Base-by-base conservation (phyloP, 768 basidiomycete species). In the Coprinopsis strossmayeri region DNA sequence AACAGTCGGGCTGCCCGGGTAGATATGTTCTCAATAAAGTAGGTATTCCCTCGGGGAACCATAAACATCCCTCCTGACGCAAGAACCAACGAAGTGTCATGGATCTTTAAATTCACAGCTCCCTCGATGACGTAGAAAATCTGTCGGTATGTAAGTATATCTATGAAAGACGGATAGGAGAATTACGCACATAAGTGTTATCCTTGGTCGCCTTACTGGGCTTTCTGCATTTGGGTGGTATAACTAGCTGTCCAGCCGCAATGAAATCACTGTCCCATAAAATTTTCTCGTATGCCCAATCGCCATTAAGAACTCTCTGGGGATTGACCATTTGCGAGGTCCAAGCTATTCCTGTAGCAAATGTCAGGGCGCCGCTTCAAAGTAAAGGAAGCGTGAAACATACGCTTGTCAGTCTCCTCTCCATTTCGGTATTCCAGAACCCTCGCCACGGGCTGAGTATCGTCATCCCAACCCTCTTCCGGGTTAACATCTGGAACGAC, bases 191-290 rank as follows among this genome's bases (percentile, higher is more conserved):
- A 56, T 68, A 69, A 50, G 90, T 90, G 56, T 98, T 99, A 59
- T 98, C 96, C 61, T 88, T 93, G 1, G 92, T 81, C 20, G 79
- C 77, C 62, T 98, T 98, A 51, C 78, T 81, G 12, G 88, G 87
- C 65, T 99, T 99, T 52, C 78, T 72, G n/a, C 79, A 78, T 5
- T 77, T 71, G 0, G 87, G 79, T 3, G 91, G 91, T 34, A 98
- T 86, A 46, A 77, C 72, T 38, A 98, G 72, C 53, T 92, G 81
- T 0, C 96, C 96, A 25, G 91, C 86, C 1, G 93, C 95, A 51
- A 97, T 81, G 61, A 90, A 97, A 38, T 89, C 82, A 39, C 82
- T 88, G 53, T 98, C 95, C 23, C 86, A 83, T 58, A 94, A 95
- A 18, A 96, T 77, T 67, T 92, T 94, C 60, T 95, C 87, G 63